phyloP scores from a whole-genome alignment of 2,329 filamentous ascomycete genomes.

The Colletotrichum magnum region DNA sequence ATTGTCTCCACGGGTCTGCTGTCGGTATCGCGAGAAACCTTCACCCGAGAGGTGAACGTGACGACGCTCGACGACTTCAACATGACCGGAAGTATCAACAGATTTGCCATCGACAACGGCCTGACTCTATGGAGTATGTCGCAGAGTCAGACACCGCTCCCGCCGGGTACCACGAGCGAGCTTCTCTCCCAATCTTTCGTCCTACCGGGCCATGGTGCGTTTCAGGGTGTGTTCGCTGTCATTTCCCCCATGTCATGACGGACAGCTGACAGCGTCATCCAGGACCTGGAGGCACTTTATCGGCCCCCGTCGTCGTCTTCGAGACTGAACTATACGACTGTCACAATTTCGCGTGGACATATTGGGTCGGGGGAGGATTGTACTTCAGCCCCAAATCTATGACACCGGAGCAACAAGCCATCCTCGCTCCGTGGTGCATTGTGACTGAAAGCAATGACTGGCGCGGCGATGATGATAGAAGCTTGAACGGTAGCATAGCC shows the following conservation, averaged over 20 bases:
- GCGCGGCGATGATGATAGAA: too few relatives aligned
- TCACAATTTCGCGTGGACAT: not conserved
- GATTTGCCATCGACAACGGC: not conserved
- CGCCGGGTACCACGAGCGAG: not conserved
- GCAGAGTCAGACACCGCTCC: not conserved
- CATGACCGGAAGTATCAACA: not conserved
- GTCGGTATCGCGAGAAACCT: not conserved
- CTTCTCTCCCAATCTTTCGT: not conserved
- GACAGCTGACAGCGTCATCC: not conserved
- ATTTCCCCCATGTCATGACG: not conserved
- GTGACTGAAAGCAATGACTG: too few relatives aligned
- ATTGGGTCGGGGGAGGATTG: too few relatives aligned
- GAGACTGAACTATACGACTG: constrained; percentile 1
- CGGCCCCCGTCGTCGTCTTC: constrained; percentile 3
- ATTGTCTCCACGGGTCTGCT: constrained; percentile 15
- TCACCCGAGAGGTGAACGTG: not conserved
- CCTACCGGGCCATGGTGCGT: not conserved
- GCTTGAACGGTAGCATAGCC: too few relatives aligned
- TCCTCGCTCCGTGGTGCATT: too few relatives aligned
- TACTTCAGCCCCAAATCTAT: too few relatives aligned
- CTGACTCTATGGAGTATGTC: not conserved
- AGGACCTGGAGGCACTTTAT: not conserved
- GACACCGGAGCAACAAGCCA: too few relatives aligned
- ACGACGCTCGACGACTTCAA: constrained; percentile 1
- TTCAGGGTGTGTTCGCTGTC: not conserved